Conservation (phyloP, 257 asterid genomes). For the Solanum phureja region DNA sequence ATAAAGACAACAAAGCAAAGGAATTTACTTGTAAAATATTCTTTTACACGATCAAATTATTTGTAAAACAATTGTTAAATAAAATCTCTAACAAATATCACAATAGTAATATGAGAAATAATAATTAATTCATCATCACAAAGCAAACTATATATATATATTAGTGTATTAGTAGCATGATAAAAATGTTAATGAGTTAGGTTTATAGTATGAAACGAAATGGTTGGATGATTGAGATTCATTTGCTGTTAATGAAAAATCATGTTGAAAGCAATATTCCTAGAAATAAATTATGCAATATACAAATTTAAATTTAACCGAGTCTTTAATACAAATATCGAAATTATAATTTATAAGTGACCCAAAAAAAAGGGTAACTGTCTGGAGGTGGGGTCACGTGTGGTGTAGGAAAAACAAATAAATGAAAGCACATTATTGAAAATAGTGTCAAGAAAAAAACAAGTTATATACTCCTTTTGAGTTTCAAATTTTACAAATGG, state of each 20-base stretch:
- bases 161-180: neutral
- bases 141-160: neutral
- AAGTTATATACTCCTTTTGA: no score
- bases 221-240: neutral
- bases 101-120: neutral
- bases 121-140: neutral
- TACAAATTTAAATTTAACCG: no score
- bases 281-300: no score
- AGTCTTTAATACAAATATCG: accelerated
- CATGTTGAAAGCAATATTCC: accelerated
- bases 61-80: neutral
- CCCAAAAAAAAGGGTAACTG: neutral
- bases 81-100: neutral
- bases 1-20: neutral
- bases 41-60: neutral
- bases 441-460: neutral
- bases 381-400: neutral
- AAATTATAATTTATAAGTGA: neutral
- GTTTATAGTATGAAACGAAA: neutral
- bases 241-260: no score
- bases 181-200: neutral
- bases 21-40: neutral
- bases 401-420: neutral
- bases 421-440: neutral
- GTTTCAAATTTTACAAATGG: neutral